Evolutionary conservation across 139 green algal species (phyloP).

Genomic region (Picochlorum costavermella): DNA sequence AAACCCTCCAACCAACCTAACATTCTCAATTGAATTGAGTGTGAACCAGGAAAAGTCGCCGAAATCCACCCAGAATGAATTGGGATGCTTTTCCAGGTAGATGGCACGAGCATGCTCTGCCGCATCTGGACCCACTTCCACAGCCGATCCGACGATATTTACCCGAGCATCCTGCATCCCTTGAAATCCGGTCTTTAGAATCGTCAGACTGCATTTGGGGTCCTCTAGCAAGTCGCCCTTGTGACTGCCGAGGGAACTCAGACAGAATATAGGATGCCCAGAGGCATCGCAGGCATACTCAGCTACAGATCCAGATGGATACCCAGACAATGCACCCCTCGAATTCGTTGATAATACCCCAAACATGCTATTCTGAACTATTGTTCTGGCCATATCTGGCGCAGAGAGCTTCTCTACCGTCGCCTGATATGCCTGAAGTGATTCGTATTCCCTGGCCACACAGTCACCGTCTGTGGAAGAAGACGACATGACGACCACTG

Average conservation of each 20-base stretch:
- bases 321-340: slow-evolving; percentile 22
- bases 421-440: slow-evolving; percentile 42
- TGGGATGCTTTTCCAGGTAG: slow-evolving; percentile 61
- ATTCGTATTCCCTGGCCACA: slow-evolving; percentile 32
- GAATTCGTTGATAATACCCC: slow-evolving; percentile 55
- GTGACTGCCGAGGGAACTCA: slow-evolving; percentile 55
- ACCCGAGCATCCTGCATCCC: slow-evolving; percentile 54
- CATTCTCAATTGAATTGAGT: slow-evolving; percentile 38
- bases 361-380: slow-evolving; percentile 41
- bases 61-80: slow-evolving; percentile 79
- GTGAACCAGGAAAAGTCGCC: slow-evolving; percentile 61
- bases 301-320: slow-evolving; percentile 54
- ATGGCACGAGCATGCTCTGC: slow-evolving; percentile 26
- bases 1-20: slow-evolving; percentile 65
- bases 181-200: slow-evolving; percentile 49
- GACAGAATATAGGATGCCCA: slow-evolving; percentile 54
- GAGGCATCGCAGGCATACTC: neutral
- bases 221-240: slow-evolving; percentile 56
- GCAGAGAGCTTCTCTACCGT: slow-evolving; percentile 31
- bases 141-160: slow-evolving; percentile 49
- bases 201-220: slow-evolving; percentile 43
- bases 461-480: neutral
- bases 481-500: too few relatives aligned
- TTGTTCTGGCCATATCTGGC: slow-evolving; percentile 57
- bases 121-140: slow-evolving; percentile 34